Conservation (phyloP, 176 grass and related monocot species). For the Areca catechu region DNA sequence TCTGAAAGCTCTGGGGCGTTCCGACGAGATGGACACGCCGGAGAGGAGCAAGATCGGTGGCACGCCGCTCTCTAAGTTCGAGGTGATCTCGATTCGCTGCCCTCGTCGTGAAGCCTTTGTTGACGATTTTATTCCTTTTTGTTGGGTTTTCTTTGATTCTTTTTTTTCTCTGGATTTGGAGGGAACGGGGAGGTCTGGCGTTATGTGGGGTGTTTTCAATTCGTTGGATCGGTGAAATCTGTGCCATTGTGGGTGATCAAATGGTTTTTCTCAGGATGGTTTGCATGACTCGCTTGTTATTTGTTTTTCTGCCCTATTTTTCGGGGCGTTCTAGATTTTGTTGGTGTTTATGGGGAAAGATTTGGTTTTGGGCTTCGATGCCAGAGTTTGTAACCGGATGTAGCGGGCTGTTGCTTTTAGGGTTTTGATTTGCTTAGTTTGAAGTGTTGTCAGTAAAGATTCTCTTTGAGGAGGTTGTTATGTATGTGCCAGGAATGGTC, state of each 20-base stretch:
- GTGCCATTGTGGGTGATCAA: not conserved
- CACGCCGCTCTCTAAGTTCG: constrained; percentile 24
- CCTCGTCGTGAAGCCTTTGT: not conserved
- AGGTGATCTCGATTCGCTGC: constrained; percentile 15
- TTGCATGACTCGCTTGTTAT: not conserved
- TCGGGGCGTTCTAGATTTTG: no score
- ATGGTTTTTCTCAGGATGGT: not conserved
- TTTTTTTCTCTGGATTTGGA: not conserved
- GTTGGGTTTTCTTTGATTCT: not conserved
- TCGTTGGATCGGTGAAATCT: not conserved
- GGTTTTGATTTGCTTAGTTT: no score
- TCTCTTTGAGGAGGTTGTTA: no score
- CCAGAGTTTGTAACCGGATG: no score
- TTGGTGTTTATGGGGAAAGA: no score
- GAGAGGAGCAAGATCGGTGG: constrained; percentile 32
- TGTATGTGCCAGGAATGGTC: no score
- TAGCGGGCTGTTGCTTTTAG: no score
- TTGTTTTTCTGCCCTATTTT: no score
- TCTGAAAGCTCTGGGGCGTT: not conserved
- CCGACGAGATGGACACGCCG: constrained; percentile 67
- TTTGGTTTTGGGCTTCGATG: no score
- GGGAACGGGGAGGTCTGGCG: not conserved
- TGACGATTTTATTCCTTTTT: not conserved
- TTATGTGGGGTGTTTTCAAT: not conserved
- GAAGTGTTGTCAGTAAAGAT: no score